Conservation (phyloP, 2,329 filamentous ascomycete species). For the Exophiala sp. region DNA sequence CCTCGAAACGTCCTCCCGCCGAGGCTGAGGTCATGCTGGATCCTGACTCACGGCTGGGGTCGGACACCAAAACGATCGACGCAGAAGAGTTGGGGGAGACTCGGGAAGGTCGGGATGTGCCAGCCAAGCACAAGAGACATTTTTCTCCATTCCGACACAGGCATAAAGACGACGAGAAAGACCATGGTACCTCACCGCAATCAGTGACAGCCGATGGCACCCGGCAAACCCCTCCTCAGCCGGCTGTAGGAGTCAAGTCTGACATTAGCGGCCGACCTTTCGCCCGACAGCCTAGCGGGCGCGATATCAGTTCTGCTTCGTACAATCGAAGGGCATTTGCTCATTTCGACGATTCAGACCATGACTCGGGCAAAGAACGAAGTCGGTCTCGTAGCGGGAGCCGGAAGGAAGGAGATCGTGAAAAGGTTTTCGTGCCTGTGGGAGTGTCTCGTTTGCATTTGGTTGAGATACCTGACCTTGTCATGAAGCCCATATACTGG, state of each 20-base stretch:
- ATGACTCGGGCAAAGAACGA: slow-evolving; percentile 7
- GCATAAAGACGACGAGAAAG: slow-evolving; percentile 31
- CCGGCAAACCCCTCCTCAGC: slow-evolving; percentile 1
- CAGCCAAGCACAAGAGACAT: slow-evolving; percentile 32
- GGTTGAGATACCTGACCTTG: slow-evolving; percentile 71
- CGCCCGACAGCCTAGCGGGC: slow-evolving; percentile 37
- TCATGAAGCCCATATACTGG: slow-evolving; percentile 98
- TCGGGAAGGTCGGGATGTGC: slow-evolving; percentile 9
- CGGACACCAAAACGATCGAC: slow-evolving; percentile 20
- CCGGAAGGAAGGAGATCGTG: slow-evolving; percentile 29
- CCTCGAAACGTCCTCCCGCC: background rate
- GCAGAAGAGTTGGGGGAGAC: slow-evolving; percentile 21
- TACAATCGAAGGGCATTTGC: slow-evolving; percentile 5
- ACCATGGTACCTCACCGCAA: slow-evolving; percentile 29
- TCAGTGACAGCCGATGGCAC: background rate
- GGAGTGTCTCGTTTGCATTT: slow-evolving; percentile 85
- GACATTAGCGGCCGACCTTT: slow-evolving; percentile 48
- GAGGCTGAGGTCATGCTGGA: slow-evolving; percentile 24
- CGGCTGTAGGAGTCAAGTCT: slow-evolving; percentile 12
- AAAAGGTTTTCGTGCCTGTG: slow-evolving; percentile 63
- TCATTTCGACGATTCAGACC: slow-evolving; percentile 12
- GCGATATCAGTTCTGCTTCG: slow-evolving; percentile 19
- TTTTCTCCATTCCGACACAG: slow-evolving; percentile 32
- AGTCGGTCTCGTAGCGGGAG: slow-evolving; percentile 21
- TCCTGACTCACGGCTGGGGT: background rate